phyloP scores from a whole-genome alignment of 1,284 basidiomycete genomes.

The Malassezia psittaci region DNA sequence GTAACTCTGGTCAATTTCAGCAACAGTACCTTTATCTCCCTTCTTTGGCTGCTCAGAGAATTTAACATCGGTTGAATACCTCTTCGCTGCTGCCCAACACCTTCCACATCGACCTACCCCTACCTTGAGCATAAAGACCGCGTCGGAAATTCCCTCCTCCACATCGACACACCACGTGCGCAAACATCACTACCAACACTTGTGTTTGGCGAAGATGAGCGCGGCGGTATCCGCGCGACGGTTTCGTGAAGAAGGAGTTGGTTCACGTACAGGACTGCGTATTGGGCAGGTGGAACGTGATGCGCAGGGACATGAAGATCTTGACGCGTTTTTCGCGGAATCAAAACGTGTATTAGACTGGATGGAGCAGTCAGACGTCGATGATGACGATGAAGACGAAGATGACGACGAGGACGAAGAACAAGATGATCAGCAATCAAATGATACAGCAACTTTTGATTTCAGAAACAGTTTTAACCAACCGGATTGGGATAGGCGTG shows the following conservation, averaged over 20 bases:
- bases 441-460: not conserved
- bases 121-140: too few relatives aligned
- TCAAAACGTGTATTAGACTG: conserved; percentile 41
- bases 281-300: conserved; percentile 48
- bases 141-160: not conserved
- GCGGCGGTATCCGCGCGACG: conserved; percentile 19
- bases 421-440: not conserved
- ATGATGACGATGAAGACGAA: conserved; percentile 51
- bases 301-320: conserved; percentile 57
- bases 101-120: too few relatives aligned
- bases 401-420: not conserved
- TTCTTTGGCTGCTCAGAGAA: not conserved
- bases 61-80: too few relatives aligned
- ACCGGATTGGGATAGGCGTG: conserved; percentile 4
- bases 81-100: too few relatives aligned
- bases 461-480: too few relatives aligned
- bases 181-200: conserved; percentile 3
- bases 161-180: conserved; percentile 7
- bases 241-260: conserved; percentile 40
- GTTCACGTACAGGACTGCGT: conserved; percentile 41
- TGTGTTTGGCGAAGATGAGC: conserved; percentile 4
- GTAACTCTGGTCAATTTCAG: not conserved
- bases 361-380: conserved; percentile 48
- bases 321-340: conserved; percentile 41
- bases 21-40: not conserved